Evolutionary conservation across 2,329 filamentous ascomycete species (phyloP).

Genomic region (Ceratocystis destructans): DNA sequence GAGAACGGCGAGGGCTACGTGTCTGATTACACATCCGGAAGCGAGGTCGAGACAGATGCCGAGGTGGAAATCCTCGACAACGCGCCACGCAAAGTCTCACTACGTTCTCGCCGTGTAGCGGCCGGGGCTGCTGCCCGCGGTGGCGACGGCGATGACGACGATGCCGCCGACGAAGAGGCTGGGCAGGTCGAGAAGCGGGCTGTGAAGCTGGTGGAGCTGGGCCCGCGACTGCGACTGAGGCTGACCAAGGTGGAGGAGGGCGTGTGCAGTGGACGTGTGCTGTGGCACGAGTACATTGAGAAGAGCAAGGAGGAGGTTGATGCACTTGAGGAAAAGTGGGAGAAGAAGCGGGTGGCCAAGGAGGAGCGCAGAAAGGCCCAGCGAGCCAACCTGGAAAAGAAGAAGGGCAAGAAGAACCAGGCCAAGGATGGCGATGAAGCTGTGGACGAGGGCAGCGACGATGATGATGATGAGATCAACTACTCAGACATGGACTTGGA

Average conservation of each 20-base stretch:
- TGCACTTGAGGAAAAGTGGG: slow-evolving; percentile 72
- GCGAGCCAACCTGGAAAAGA: slow-evolving; percentile 79
- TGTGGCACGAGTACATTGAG: slow-evolving; percentile 94
- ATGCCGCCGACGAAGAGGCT: slow-evolving; percentile 4
- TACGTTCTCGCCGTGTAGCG: slow-evolving; percentile 29
- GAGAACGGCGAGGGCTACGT: slow-evolving; percentile 69
- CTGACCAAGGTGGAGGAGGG: slow-evolving; percentile 96
- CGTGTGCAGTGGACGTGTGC: slow-evolving; percentile 71
- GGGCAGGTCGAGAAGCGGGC: slow-evolving; percentile 65
- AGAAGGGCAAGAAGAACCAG: slow-evolving; percentile 41
- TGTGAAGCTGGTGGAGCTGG: slow-evolving; percentile 83
- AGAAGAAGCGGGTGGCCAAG: slow-evolving; percentile 63
- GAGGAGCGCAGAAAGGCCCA: slow-evolving; percentile 69
- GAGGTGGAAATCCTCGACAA: slow-evolving; percentile 75
- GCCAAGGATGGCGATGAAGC: slow-evolving; percentile 28
- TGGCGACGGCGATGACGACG: slow-evolving; percentile 29
- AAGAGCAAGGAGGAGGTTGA: slow-evolving; percentile 69
- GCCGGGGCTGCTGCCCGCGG: slow-evolving; percentile 25
- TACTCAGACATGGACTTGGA: slow-evolving; percentile 29
- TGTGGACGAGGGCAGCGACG: slow-evolving; percentile 28
- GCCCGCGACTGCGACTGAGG: slow-evolving; percentile 75
- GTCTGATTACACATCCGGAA: slow-evolving; percentile 72
- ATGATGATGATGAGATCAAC: slow-evolving; percentile 26
- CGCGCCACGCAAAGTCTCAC: slow-evolving; percentile 43
- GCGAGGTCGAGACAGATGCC: slow-evolving; percentile 83